Percentiles rank a stretch among this genome's conserved stretches.
These are phyloP conservation scores for Ocimum tenuiflorum DNA, from an alignment of 257 asterid genomes.

Conservation along the genomic window DNA sequence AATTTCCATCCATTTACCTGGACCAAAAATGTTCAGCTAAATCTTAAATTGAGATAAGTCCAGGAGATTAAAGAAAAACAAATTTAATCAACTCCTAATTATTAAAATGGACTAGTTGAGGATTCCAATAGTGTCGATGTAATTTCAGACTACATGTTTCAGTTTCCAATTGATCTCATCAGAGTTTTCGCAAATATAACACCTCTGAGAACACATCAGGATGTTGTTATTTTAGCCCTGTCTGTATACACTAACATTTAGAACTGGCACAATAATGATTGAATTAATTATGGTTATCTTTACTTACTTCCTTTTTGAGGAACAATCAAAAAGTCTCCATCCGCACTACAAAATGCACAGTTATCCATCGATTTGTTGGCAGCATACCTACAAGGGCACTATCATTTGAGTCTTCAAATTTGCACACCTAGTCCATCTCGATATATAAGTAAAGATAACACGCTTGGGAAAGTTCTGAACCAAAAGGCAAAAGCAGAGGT, in stretches of 20 bases:
- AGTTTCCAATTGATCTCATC: neutral
- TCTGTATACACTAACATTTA: neutral
- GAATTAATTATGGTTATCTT: slow-evolving; percentile 2
- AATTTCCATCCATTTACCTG: neutral
- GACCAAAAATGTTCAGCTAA: neutral
- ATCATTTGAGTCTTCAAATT: slow-evolving; percentile 15
- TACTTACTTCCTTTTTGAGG: slow-evolving; percentile 94
- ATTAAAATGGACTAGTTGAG: neutral
- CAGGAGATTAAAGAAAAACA: neutral
- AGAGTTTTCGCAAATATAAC: neutral
- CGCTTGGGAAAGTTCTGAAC: neutral
- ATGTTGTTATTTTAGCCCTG: neutral
- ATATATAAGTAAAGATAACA: neutral
- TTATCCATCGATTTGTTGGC: slow-evolving; percentile 90
- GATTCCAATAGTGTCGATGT: neutral
- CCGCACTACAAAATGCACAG: slow-evolving; percentile 93
- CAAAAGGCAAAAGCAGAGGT: neutral
- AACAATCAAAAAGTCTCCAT: slow-evolving; percentile 91
- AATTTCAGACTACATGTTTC: neutral
- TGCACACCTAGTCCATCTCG: neutral
- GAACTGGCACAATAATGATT: neutral
- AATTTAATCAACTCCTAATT: neutral
- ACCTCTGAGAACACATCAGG: neutral
- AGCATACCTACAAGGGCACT: slow-evolving; percentile 48
- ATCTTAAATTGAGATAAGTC: neutral